phyloP scores from a whole-genome alignment of 2,329 filamentous ascomycete genomes.

The Bipolaris bicolor region DNA sequence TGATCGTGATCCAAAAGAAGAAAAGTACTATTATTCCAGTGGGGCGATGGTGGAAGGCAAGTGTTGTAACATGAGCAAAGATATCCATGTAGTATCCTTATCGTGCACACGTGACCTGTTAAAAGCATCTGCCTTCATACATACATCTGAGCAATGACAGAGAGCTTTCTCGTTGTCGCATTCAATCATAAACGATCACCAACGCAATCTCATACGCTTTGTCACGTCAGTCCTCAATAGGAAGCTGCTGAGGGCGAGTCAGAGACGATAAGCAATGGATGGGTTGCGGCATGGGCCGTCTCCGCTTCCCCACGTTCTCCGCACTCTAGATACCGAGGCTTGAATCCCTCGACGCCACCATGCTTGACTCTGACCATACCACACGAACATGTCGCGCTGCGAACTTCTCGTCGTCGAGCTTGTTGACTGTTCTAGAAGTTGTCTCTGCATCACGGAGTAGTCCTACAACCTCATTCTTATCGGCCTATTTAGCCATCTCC shows the following conservation, averaged over 20 bases:
- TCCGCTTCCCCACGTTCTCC: constrained; percentile 32
- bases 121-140: not conserved
- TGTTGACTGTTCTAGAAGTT: not conserved
- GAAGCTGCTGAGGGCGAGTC: not conserved
- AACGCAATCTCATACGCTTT: not conserved
- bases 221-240: no score
- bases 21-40: not conserved
- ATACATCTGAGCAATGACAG: not conserved
- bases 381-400: not conserved
- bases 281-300: not conserved
- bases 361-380: no score
- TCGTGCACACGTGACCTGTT: not conserved
- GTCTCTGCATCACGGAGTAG: not conserved
- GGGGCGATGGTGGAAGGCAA: not conserved
- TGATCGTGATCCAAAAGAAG: not conserved
- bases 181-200: not conserved
- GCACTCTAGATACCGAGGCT: constrained; percentile 30
- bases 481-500: not conserved
- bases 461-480: not conserved
- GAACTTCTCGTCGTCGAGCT: not conserved
- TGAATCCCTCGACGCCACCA: not conserved
- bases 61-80: not conserved
- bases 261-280: not conserved
- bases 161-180: not conserved
- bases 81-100: not conserved